Conservation (phyloP, 257 asterid species). For the Thymus mandschuricus region DNA sequence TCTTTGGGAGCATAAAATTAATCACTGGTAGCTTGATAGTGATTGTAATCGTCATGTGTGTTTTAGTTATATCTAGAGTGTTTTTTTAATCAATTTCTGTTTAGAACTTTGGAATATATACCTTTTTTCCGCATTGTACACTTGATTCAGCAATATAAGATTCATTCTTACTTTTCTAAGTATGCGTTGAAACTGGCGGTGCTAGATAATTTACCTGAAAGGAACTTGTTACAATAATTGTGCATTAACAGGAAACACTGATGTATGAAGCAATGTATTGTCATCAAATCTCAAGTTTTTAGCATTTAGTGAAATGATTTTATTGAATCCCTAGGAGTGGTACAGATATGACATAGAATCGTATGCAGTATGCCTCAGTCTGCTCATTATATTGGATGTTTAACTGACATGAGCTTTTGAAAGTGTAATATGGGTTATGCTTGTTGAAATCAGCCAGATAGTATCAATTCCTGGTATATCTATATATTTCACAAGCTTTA, state of each 20-base stretch:
- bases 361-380: neutral
- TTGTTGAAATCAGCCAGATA: neutral
- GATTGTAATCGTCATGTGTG: conserved; percentile 1
- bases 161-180: neutral
- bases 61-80: neutral
- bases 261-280: neutral
- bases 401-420: neutral
- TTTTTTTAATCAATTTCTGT: neutral
- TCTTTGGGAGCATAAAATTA: conserved; percentile 26
- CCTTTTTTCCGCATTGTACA: neutral
- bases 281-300: neutral
- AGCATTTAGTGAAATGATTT: neutral
- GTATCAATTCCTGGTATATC: neutral
- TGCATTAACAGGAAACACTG: neutral
- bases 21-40: neutral
- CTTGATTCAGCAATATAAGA: neutral
- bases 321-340: neutral
- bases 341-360: neutral
- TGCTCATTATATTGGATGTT: conserved; percentile 7
- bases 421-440: neutral
- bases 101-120: neutral
- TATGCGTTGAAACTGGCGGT: neutral
- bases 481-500: neutral
- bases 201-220: neutral
- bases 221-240: neutral